Base-by-base conservation (phyloP, 106 monocot species). In the Posidonia australis region DNA sequence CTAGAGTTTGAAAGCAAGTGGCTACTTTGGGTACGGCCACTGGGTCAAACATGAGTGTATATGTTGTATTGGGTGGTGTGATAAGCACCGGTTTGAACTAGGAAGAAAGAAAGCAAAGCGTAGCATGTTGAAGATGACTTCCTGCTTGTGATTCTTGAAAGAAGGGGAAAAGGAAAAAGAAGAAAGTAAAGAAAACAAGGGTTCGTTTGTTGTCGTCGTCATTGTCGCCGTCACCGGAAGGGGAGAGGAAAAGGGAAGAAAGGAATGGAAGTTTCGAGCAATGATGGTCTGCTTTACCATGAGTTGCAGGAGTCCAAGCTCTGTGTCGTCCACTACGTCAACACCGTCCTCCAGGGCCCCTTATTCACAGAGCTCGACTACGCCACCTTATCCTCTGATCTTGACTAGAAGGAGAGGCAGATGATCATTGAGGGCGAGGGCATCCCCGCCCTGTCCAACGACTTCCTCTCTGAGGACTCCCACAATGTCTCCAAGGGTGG, bases 241-340 rank as follows among this genome's bases (percentile, higher is more conserved):
- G 51, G 16, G 21, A 19, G 51, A n/a, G n/a, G n/a, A n/a, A n/a
- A 16, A n/a, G 51, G 9, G 51, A 52, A 7, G 10, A 7, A 22
- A 10, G 3, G 22, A 5, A 54, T 54, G 53, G 53, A 54, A 54
- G 53, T 10, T 2, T 25, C 58, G 58, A 58, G 30, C 58, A 93
- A 93, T 72, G 92, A 88, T 32, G 92, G 92, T 28, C 57, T 93
- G 45, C 77, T 93, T 46, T 93, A 93, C 85, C 92, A 93, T 78
- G 88, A 93, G 83, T 82, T 88, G 23, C 92, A 93, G 76, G 88
- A 93, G 69, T 74, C 74, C 43, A 93, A 93, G 81, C 85, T 93
- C 28, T 93, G 92, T 77, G 92, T 88, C 19, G 88, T 93, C 41
- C 92, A 93, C 80, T 93, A 88, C 78, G 88, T 88, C 29, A 93